These are phyloP conservation scores for Colletotrichum cordylinicola DNA, from an alignment of 2,329 filamentous ascomycete species.

Conservation along the genomic window DNA sequence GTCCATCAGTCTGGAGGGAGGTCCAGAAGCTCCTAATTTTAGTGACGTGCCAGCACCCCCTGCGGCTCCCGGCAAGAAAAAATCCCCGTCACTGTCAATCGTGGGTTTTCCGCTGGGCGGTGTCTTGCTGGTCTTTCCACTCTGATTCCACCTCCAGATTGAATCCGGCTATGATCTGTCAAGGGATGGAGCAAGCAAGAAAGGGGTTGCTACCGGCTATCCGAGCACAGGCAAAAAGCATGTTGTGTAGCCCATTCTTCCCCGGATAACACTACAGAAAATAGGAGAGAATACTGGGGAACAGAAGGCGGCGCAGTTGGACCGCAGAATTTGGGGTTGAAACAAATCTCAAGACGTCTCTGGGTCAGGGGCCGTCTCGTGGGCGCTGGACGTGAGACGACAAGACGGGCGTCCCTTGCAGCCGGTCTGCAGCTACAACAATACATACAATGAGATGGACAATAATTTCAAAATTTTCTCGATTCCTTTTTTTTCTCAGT, in stretches of 20 bases:
- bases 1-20: neutral
- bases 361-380: neutral
- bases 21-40: slow-evolving; percentile 13
- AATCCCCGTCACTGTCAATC: neutral
- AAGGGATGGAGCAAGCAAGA: neutral
- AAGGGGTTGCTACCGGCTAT: neutral
- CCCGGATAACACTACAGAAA: neutral
- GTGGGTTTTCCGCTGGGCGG: neutral
- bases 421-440: neutral
- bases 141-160: neutral
- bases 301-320: neutral
- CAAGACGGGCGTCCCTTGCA: neutral
- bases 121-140: neutral
- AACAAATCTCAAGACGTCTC: slow-evolving; percentile 1
- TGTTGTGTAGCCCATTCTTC: neutral
- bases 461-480: neutral
- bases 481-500: neutral
- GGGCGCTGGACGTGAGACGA: neutral
- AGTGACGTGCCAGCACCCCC: slow-evolving; percentile 4
- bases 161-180: neutral
- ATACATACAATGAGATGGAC: neutral
- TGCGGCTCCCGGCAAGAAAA: neutral
- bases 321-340: neutral
- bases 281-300: neutral
- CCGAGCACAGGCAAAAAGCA: neutral